phyloP scores from a whole-genome alignment of 345 rosid genomes.

The Lepidium didymum region DNA sequence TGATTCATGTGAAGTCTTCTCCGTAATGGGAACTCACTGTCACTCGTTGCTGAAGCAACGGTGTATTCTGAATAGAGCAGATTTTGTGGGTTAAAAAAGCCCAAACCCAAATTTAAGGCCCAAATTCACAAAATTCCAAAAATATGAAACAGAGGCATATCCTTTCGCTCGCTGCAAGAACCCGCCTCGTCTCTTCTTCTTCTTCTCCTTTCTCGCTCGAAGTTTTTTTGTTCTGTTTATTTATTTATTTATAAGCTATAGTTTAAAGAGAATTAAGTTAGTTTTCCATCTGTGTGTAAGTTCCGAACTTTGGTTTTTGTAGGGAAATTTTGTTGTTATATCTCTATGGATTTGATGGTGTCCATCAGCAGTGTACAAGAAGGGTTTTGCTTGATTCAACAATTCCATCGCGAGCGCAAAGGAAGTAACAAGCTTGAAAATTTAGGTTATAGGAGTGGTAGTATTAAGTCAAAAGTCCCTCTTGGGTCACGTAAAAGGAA shows the following conservation, averaged over 20 bases:
- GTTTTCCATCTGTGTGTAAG: background rate
- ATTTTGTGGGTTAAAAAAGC: conserved; percentile 1
- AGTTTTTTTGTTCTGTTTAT: background rate
- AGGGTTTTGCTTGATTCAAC: conserved; percentile 49
- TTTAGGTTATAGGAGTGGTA: conserved; percentile 18
- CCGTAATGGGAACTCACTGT: background rate
- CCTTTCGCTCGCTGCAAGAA: conserved; percentile 8
- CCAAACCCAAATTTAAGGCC: conserved; percentile 9
- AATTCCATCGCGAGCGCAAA: conserved; percentile 28
- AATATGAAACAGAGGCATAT: conserved; percentile 11
- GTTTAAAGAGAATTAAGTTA: background rate
- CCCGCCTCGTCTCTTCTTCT: conserved; percentile 21
- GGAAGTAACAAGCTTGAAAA: conserved; percentile 25
- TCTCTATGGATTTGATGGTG: conserved; percentile 47
- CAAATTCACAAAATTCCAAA: conserved; percentile 12
- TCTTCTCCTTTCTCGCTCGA: background rate
- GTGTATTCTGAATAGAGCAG: no score
- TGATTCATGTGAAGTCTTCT: no score
- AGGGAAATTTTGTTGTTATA: background rate
- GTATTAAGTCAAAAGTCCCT: conserved; percentile 12
- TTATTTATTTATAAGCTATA: background rate
- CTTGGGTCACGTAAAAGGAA: conserved; percentile 32
- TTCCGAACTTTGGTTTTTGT: background rate
- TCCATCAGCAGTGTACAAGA: conserved; percentile 46
- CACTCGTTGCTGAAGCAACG: no score